These are phyloP conservation scores for Salix caprea DNA, from an alignment of 345 rosid species.

Conservation along the genomic window DNA sequence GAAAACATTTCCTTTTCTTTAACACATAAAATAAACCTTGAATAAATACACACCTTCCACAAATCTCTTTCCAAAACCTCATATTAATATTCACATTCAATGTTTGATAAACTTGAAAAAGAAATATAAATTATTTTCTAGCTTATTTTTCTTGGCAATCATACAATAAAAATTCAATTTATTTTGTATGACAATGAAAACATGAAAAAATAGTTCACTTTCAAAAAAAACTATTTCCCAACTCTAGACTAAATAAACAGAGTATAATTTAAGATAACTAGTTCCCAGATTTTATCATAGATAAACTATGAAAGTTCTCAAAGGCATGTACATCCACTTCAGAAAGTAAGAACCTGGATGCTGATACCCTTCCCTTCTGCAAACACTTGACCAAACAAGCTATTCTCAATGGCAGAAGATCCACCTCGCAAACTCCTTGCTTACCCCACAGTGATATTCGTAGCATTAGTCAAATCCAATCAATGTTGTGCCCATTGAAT, in stretches of 20 bases:
- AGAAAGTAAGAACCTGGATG: neutral
- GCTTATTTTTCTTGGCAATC: too few species aligned
- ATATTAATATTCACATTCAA: too few species aligned
- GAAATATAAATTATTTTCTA: too few species aligned
- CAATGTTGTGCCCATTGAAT: constrained; percentile 81
- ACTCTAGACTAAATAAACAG: neutral
- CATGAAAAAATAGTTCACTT: too few species aligned
- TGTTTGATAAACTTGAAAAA: too few species aligned
- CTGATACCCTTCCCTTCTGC: neutral
- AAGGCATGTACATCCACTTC: neutral
- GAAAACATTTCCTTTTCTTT: too few species aligned
- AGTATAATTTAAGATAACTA: neutral
- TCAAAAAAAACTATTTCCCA: too few species aligned
- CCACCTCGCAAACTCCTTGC: neutral
- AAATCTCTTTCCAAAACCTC: too few species aligned
- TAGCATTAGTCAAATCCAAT: neutral
- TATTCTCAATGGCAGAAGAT: neutral
- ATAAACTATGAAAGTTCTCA: neutral
- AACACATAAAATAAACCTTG: too few species aligned
- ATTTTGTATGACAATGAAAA: too few species aligned
- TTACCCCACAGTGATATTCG: neutral
- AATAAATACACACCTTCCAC: too few species aligned
- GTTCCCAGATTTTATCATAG: neutral
- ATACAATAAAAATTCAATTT: too few species aligned
- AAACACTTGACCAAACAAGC: neutral